Evolutionary conservation across 306 rosid genomes (phyloP).

Genomic region (Acacia crassicarpa): DNA sequence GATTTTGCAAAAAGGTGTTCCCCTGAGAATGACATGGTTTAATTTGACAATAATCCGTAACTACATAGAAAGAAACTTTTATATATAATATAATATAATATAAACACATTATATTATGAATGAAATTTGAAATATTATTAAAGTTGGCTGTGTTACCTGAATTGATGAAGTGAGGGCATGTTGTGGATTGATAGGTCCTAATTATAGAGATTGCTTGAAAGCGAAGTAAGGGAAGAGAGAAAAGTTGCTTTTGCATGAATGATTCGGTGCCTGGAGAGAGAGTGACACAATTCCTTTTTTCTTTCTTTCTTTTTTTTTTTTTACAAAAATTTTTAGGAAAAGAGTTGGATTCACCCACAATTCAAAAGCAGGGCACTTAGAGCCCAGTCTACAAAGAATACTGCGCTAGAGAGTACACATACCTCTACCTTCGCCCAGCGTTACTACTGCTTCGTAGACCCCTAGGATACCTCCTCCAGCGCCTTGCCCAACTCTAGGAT

Average conservation of each 20-base stretch:
- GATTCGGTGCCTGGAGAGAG: not conserved
- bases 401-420: no score
- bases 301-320: no score
- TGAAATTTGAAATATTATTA: not conserved
- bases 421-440: no score
- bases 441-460: no score
- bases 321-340: no score
- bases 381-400: no score
- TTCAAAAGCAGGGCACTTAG: no score
- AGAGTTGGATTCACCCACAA: no score
- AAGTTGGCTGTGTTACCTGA: not conserved
- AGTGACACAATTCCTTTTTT: not conserved
- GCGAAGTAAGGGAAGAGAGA: not conserved
- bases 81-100: not conserved
- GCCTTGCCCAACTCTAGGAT: no score
- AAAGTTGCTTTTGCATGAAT: not conserved
- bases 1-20: not conserved
- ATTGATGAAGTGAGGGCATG: not conserved
- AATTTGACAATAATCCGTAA: not conserved
- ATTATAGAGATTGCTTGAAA: not conserved
- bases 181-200: not conserved
- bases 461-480: no score
- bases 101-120: not conserved
- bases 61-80: not conserved
- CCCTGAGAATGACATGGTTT: not conserved